A percentile compares a stretch with the other conserved stretches of the same genome.
These are phyloP conservation scores for Fusarium piperis DNA, from an alignment of 2,329 filamentous ascomycete genomes.

Conservation along the genomic window DNA sequence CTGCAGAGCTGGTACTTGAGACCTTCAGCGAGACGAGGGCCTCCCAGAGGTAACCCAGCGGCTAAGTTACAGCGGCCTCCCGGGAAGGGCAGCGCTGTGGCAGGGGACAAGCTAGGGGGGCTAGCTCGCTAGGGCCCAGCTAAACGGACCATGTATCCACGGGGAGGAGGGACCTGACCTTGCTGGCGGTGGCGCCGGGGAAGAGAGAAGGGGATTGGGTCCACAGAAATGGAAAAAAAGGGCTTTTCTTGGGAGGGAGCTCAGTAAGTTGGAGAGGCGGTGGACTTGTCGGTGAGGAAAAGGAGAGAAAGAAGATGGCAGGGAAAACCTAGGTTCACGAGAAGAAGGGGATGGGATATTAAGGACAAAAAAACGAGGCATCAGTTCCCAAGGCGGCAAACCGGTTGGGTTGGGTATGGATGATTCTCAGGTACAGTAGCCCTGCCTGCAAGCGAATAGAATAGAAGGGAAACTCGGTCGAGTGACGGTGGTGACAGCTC, in stretches of 20 bases:
- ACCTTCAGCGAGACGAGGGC: conserved; percentile 7
- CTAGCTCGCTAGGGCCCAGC: conserved; percentile 24
- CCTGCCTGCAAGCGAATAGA: conserved; percentile 20
- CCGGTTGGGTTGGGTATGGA: conserved; percentile 16
- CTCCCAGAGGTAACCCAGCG: conserved; percentile 23
- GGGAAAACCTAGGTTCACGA: conserved; percentile 25
- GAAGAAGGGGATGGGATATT: background rate
- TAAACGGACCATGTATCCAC: background rate
- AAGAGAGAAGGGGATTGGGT: conserved; percentile 11
- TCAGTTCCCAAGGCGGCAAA: conserved; percentile 24
- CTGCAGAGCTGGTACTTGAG: conserved; percentile 5
- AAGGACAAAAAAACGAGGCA: background rate
- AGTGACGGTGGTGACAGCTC: conserved; percentile 13
- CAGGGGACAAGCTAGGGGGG: conserved; percentile 16
- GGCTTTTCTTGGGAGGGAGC: conserved; percentile 9
- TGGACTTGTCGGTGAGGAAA: conserved; percentile 38
- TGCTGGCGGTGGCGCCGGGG: conserved; percentile 33
- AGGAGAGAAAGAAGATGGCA: conserved; percentile 5
- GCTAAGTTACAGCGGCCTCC: conserved; percentile 34
- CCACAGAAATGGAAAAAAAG: conserved; percentile 21
- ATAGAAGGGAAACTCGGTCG: background rate
- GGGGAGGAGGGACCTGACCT: conserved; percentile 15
- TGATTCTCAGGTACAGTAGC: conserved; percentile 34
- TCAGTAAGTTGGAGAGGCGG: conserved; percentile 22
- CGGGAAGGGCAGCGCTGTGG: background rate